Percentiles rank a stretch among this genome's conserved stretches.
Conservation (phyloP, 208 protist species). For the Tetramitus jugosus region DNA sequence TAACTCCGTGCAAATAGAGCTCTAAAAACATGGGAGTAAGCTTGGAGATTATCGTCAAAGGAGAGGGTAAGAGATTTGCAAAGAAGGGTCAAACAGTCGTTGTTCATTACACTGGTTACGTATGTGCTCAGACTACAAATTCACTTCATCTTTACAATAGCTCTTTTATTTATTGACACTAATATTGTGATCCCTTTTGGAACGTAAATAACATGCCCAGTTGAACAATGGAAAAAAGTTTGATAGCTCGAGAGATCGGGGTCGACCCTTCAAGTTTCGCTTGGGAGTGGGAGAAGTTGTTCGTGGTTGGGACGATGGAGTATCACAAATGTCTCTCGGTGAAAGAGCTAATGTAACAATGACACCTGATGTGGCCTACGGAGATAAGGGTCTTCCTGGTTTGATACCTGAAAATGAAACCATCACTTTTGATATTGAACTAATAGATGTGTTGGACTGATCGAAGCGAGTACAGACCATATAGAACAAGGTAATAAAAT, state of each 20-base stretch:
- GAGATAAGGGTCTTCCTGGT: conserved; percentile 66
- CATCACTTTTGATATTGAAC: conserved; percentile 80
- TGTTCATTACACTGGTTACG: conserved; percentile 57
- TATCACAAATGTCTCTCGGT: conserved; percentile 76
- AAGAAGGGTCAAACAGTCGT: conserved; percentile 66
- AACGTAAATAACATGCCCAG: too few relatives aligned
- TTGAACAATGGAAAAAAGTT: conserved; percentile 71
- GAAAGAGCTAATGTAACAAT: conserved; percentile 79
- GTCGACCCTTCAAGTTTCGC: conserved; percentile 79
- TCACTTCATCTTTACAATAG: too few relatives aligned
- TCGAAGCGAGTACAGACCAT: too few relatives aligned
- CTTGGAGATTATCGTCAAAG: conserved; percentile 81
- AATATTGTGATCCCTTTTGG: too few relatives aligned
- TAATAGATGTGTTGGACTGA: too few relatives aligned
- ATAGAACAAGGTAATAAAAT: too few relatives aligned
- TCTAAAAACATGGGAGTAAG: conserved; percentile 40
- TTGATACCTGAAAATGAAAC: conserved; percentile 70
- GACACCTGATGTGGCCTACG: conserved; percentile 71
- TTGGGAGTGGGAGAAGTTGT: conserved; percentile 79
- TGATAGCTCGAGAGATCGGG: conserved; percentile 65
- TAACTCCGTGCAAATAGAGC: not conserved
- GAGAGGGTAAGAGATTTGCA: conserved; percentile 76
- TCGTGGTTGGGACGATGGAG: conserved; percentile 84
- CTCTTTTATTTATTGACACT: too few relatives aligned
- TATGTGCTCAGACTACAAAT: conserved; percentile 51